phyloP scores from a whole-genome alignment of 176 grass and related monocot species.

The Eleusine indica region DNA sequence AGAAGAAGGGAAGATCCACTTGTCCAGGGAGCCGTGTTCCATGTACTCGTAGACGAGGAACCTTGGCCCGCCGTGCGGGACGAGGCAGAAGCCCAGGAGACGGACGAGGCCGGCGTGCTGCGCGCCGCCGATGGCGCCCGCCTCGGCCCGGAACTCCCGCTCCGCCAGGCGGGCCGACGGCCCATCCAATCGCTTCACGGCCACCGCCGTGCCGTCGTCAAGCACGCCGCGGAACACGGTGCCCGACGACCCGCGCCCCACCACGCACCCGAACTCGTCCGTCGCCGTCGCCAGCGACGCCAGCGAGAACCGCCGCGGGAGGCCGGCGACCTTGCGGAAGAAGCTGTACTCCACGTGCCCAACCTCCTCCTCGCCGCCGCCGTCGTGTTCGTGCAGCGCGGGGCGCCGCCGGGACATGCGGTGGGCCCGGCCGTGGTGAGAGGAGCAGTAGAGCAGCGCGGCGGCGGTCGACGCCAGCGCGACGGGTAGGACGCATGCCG shows the following conservation, averaged over 20 bases:
- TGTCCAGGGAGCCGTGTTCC: constrained; percentile 54
- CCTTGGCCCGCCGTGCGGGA: constrained; percentile 28
- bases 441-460: constrained; percentile 34
- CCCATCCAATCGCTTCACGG: constrained; percentile 62
- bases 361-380: constrained; percentile 11
- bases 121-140: constrained; percentile 55
- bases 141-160: constrained; percentile 66
- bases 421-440: neutral
- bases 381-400: neutral
- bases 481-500: constrained; percentile 25
- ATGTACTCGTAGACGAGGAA: constrained; percentile 69
- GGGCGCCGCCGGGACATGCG: constrained; percentile 1
- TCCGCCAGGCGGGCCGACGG: constrained; percentile 31
- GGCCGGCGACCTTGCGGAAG: constrained; percentile 68
- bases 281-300: constrained; percentile 54
- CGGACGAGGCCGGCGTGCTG: constrained; percentile 62
- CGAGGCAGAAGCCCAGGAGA: constrained; percentile 65
- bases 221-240: constrained; percentile 71
- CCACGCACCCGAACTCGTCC: constrained; percentile 52
- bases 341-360: constrained; percentile 65
- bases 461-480: constrained; percentile 2
- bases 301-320: constrained; percentile 51
- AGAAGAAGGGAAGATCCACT: constrained; percentile 49
- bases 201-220: constrained; percentile 62
- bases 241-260: constrained; percentile 62